These are phyloP conservation scores for Aspergillus sp. DNA, from an alignment of 2,329 filamentous ascomycete genomes.

Conservation along the genomic window DNA sequence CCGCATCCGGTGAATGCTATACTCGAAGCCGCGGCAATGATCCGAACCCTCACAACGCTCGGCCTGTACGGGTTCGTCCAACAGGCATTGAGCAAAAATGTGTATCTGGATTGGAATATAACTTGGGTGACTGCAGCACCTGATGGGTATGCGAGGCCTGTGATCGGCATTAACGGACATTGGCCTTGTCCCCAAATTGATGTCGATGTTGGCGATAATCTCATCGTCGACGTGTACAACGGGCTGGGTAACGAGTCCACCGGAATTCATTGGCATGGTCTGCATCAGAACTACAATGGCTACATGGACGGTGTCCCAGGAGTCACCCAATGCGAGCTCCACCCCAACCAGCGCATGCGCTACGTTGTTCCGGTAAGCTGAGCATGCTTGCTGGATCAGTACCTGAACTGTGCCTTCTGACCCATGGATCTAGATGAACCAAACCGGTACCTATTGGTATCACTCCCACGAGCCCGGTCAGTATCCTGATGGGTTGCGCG, in stretches of 20 bases:
- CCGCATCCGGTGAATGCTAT: not conserved
- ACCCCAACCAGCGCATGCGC: conserved; percentile 64
- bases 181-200: conserved; percentile 59
- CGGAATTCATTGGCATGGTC: conserved; percentile 65
- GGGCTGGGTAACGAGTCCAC: conserved; percentile 41
- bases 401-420: not conserved
- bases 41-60: not conserved
- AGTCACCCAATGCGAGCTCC: conserved; percentile 69
- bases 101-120: conserved; percentile 38
- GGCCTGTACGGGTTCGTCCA: conserved; percentile 2
- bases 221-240: conserved; percentile 46
- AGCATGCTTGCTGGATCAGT: not conserved
- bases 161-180: not conserved
- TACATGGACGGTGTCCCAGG: conserved; percentile 70
- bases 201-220: conserved; percentile 38
- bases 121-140: conserved; percentile 7
- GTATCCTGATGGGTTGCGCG: conserved; percentile 70
- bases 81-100: conserved; percentile 30
- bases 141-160: not conserved
- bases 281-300: conserved; percentile 67
- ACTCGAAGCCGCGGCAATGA: conserved; percentile 4
- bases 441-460: conserved; percentile 79
- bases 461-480: conserved; percentile 69
- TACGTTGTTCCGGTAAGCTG: conserved; percentile 63
- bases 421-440: conserved; percentile 49